phyloP scores from a whole-genome alignment of 2,329 filamentous ascomycete species.

The Verticillium klebahnii region DNA sequence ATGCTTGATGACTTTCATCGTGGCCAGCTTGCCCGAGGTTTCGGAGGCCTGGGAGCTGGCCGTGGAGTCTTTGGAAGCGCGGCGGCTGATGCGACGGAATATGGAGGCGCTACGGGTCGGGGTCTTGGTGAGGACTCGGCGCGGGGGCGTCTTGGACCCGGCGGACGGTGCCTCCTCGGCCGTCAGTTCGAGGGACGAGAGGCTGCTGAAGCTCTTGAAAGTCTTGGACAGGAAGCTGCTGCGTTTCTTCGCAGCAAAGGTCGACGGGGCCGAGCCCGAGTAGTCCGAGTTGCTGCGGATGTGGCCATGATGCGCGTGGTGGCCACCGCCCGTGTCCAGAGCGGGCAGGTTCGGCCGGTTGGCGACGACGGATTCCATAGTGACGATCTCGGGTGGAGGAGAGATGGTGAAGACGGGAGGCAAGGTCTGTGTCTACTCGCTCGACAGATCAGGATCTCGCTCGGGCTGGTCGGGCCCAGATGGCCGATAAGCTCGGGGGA shows the following conservation, averaged over 20 bases:
- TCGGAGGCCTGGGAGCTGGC: conserved; percentile 18
- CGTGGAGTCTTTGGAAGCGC: conserved; percentile 32
- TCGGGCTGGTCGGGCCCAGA: conserved; percentile 6
- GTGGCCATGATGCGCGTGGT: not conserved
- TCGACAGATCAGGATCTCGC: not conserved
- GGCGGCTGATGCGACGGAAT: conserved; percentile 35
- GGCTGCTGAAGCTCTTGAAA: conserved; percentile 14
- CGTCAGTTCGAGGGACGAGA: conserved; percentile 10
- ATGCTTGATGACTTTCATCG: conserved; percentile 37
- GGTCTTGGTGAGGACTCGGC: conserved; percentile 28
- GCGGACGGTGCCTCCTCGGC: conserved; percentile 4
- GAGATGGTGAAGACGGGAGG: not conserved
- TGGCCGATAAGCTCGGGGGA: conserved; percentile 12
- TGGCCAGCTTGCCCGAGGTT: conserved; percentile 2
- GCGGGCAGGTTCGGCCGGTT: conserved; percentile 10
- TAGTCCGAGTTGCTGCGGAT: not conserved
- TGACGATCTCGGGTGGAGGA: not conserved
- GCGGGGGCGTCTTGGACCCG: conserved; percentile 3
- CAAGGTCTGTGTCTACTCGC: not conserved
- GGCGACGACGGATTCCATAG: conserved; percentile 2
- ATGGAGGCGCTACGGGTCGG: conserved; percentile 24
- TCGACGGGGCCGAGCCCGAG: conserved; percentile 4
- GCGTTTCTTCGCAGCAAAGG: conserved; percentile 8
- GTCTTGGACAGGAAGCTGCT: conserved; percentile 13
- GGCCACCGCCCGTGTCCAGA: conserved; percentile 6